phyloP scores from a whole-genome alignment of 1,139 yeast genomes.

The Blastobotrys aristatus region DNA sequence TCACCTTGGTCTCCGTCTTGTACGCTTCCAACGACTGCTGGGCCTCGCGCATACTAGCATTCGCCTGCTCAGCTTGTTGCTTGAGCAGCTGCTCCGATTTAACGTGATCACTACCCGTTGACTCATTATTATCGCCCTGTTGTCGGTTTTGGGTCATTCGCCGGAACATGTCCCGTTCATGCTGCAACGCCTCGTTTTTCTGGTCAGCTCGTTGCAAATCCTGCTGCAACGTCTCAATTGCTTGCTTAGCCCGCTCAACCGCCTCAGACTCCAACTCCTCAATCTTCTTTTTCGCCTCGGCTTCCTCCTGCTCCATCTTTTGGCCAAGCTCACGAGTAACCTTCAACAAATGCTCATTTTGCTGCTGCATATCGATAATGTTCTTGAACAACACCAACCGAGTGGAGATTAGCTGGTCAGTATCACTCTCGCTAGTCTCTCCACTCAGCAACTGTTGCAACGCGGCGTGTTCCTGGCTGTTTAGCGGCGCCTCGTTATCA shows the following conservation, averaged over 20 bases:
- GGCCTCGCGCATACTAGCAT: constrained; percentile 33
- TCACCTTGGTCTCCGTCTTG: constrained; percentile 41
- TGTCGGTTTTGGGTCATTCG: constrained; percentile 34
- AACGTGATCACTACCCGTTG: constrained; percentile 5
- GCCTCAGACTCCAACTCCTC: constrained; percentile 53
- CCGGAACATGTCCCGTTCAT: constrained; percentile 66
- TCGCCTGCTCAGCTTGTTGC: constrained; percentile 35
- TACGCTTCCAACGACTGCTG: constrained; percentile 36
- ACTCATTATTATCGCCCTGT: constrained; percentile 5
- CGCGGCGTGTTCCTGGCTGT: constrained; percentile 52
- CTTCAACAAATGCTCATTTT: constrained; percentile 64
- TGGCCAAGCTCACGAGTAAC: constrained; percentile 66
- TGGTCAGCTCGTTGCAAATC: constrained; percentile 50
- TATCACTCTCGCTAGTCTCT: constrained; percentile 50
- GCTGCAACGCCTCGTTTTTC: constrained; percentile 48
- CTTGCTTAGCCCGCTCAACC: constrained; percentile 69
- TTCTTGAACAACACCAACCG: constrained; percentile 66
- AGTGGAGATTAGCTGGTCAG: constrained; percentile 66
- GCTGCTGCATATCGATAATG: constrained; percentile 62
- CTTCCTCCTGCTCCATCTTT: constrained; percentile 56
- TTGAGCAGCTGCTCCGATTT: constrained; percentile 29
- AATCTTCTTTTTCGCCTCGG: constrained; percentile 39
- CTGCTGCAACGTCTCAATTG: constrained; percentile 61
- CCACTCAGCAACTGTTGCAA: constrained; percentile 43
- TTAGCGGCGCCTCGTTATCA: constrained; percentile 50